Evolutionary conservation across 192 early-diverging fungal genomes (phyloP).

Genomic region (Coemansia sp.): DNA sequence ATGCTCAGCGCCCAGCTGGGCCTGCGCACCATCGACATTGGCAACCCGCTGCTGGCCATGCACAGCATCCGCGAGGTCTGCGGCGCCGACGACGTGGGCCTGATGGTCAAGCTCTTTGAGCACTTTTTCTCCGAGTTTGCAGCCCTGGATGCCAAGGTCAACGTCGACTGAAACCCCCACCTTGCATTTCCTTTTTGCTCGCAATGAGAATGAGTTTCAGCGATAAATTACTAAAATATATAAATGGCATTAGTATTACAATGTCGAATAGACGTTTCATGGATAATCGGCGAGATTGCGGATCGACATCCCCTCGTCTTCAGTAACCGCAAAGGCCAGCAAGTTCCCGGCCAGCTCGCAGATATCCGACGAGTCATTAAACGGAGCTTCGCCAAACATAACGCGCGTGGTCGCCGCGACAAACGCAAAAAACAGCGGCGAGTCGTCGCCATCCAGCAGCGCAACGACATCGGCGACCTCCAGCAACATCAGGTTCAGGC

Average conservation of each 20-base stretch:
- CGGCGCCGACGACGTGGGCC: conserved; percentile 82
- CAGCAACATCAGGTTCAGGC: conserved; percentile 43
- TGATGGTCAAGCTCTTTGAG: conserved; percentile 82
- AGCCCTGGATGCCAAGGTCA: conserved; percentile 48
- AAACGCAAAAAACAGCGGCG: conserved; percentile 48
- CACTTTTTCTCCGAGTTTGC: conserved; percentile 55
- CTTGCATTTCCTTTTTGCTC: too few relatives aligned
- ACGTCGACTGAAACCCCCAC: conserved; percentile 37
- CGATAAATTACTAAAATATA: too few relatives aligned
- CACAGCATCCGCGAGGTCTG: conserved; percentile 93
- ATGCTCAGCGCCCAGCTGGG: conserved; percentile 85
- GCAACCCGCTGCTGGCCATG: conserved; percentile 95
- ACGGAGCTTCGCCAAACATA: conserved; percentile 32
- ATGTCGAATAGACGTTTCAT: background rate
- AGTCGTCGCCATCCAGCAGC: conserved; percentile 42
- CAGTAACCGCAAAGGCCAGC: conserved; percentile 45
- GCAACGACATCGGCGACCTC: conserved; percentile 41
- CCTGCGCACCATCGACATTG: conserved; percentile 93
- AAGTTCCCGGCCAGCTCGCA: conserved; percentile 43
- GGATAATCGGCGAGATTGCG: conserved; percentile 14
- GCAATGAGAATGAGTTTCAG: too few relatives aligned
- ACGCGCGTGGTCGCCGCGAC: conserved; percentile 45
- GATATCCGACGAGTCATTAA: conserved; percentile 16
- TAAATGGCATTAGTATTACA: background rate
- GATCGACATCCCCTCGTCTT: conserved; percentile 44